These are phyloP conservation scores for Didymella sp. DNA, from an alignment of 2,329 filamentous ascomycete species.

Conservation along the genomic window DNA sequence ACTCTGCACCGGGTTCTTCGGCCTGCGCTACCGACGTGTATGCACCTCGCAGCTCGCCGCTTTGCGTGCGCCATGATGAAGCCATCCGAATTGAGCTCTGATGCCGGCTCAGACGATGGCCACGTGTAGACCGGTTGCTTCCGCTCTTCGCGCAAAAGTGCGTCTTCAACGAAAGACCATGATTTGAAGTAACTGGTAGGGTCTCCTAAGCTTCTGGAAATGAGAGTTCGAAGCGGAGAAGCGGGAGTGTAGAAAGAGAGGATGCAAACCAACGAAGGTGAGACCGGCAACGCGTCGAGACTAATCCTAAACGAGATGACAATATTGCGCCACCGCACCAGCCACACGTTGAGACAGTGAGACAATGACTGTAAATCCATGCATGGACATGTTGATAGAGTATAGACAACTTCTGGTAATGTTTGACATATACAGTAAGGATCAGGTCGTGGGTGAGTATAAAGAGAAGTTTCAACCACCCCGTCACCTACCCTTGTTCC, in stretches of 20 bases:
- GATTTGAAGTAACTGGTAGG: background rate
- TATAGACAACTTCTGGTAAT: background rate
- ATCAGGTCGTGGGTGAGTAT: background rate
- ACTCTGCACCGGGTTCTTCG: conserved; percentile 29
- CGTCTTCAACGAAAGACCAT: background rate
- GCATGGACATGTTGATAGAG: background rate
- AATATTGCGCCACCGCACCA: conserved; percentile 7
- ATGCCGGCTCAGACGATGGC: background rate
- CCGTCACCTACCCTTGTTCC: background rate
- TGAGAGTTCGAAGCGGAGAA: background rate
- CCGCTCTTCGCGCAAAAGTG: background rate
- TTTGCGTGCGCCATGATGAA: conserved; percentile 27
- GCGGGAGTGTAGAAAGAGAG: conserved; percentile 11
- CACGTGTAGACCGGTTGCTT: background rate
- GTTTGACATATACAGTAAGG: too few species aligned
- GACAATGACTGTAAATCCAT: too few species aligned
- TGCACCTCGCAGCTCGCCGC: conserved; percentile 30
- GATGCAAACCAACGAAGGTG: conserved; percentile 14
- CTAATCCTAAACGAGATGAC: conserved; percentile 6
- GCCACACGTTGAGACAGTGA: background rate
- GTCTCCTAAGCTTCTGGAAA: background rate
- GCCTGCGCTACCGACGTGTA: conserved; percentile 45
- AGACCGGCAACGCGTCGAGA: conserved; percentile 5
- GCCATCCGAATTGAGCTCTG: conserved; percentile 23
- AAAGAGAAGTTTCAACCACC: background rate